Percentiles rank a stretch among this genome's conserved stretches.
Conservation (phyloP, 768 basidiomycete species). For the Lactarius quietus region DNA sequence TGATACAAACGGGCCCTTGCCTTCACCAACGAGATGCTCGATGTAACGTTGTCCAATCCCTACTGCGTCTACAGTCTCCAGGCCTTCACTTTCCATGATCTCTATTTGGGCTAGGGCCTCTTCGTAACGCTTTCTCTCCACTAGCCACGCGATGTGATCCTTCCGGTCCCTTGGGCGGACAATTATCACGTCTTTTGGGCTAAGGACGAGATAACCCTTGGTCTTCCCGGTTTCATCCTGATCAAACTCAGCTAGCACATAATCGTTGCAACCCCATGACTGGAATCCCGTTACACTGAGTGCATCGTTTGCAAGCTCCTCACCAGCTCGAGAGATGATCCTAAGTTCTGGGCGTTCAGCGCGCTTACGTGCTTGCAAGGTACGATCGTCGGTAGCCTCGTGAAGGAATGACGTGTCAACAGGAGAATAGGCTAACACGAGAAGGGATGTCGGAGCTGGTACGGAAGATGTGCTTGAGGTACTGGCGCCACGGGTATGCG, state of each 20-base stretch:
- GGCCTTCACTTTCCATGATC: slow-evolving; percentile 34
- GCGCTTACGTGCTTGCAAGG: slow-evolving; percentile 72
- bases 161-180: slow-evolving; percentile 84
- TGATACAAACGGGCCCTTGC: slow-evolving; percentile 38
- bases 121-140: slow-evolving; percentile 81
- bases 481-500: slow-evolving; percentile 22
- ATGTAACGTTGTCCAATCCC: slow-evolving; percentile 86
- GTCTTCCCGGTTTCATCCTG: slow-evolving; percentile 29
- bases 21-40: slow-evolving; percentile 76
- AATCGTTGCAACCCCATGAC: slow-evolving; percentile 90
- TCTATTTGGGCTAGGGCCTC: slow-evolving; percentile 86
- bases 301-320: slow-evolving; percentile 84
- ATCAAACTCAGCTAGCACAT: slow-evolving; percentile 59
- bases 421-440: slow-evolving; percentile 84
- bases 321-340: slow-evolving; percentile 83
- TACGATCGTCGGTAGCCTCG: slow-evolving; percentile 67
- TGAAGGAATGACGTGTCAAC: slow-evolving; percentile 67
- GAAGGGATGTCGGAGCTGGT: slow-evolving; percentile 59
- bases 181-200: slow-evolving; percentile 81
- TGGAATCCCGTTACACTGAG: slow-evolving; percentile 76
- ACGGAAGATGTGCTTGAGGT: slow-evolving; percentile 30
- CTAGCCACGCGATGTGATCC: slow-evolving; percentile 91
- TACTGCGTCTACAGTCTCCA: slow-evolving; percentile 47
- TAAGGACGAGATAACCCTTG: slow-evolving; percentile 76
- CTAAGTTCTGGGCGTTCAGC: slow-evolving; percentile 93